phyloP scores from a whole-genome alignment of 2,329 filamentous ascomycete species.

The Fusarium tupiense region DNA sequence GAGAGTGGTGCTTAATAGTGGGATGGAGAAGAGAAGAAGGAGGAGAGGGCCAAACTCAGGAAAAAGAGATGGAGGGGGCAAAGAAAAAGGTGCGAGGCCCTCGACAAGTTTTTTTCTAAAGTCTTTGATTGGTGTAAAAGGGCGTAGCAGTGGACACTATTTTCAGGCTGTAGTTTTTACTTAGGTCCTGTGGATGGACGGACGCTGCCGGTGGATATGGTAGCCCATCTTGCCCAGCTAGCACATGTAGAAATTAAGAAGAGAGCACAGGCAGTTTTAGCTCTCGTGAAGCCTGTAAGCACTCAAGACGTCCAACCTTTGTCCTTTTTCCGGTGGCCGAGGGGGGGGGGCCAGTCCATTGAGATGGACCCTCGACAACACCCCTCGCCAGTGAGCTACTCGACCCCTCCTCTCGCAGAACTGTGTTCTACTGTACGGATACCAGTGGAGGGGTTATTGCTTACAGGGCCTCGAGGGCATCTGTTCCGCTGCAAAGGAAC shows the following conservation, averaged over 20 bases:
- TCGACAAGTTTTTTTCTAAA: constrained; percentile 52
- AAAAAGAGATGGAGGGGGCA: constrained; percentile 45
- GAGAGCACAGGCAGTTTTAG: constrained; percentile 11
- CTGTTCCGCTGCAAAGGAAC: constrained; percentile 21
- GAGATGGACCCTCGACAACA: constrained; percentile 14
- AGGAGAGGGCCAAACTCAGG: constrained; percentile 42
- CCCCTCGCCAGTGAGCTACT: constrained; percentile 18
- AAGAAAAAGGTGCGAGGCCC: constrained; percentile 48
- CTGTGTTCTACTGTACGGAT: not conserved
- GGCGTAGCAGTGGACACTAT: constrained; percentile 40
- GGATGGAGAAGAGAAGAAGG: constrained; percentile 45
- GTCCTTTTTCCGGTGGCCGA: not conserved
- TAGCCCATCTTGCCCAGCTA: not conserved
- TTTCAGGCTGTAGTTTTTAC: constrained; percentile 17
- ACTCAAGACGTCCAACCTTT: not conserved
- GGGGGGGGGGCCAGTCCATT: constrained; percentile 5
- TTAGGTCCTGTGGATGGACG: constrained; percentile 27
- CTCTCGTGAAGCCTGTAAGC: not conserved
- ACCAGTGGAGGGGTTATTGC: constrained; percentile 24
- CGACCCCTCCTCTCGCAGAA: constrained; percentile 15
- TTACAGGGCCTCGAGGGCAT: constrained; percentile 19
- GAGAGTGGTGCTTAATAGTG: constrained; percentile 42
- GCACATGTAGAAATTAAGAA: constrained; percentile 5
- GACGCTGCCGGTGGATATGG: constrained; percentile 34
- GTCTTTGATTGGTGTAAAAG: constrained; percentile 49